A percentile compares a stretch with the other conserved stretches of the same genome.
Evolutionary conservation across 345 rosid species (phyloP).

Genomic region (Bruguiera sexangula): DNA sequence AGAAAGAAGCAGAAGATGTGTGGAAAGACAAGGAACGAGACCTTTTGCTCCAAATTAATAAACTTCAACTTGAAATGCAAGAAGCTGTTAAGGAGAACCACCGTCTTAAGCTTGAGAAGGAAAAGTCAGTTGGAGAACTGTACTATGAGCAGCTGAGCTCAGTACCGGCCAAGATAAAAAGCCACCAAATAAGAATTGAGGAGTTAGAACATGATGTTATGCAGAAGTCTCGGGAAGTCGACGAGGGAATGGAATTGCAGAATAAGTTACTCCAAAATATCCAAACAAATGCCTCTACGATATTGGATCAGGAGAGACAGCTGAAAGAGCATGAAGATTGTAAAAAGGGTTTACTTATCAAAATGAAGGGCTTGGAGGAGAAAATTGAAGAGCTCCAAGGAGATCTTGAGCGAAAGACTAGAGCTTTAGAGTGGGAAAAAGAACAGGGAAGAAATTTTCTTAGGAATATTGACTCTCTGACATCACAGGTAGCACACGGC

Average conservation of each 20-base stretch:
- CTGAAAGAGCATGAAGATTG: slow-evolving; percentile 38
- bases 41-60: slow-evolving; percentile 43
- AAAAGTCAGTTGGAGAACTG: slow-evolving; percentile 25
- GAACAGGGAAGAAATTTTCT: slow-evolving; percentile 31
- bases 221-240: slow-evolving; percentile 44
- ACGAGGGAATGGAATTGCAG: slow-evolving; percentile 46
- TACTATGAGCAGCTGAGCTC: slow-evolving; percentile 17
- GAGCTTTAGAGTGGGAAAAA: slow-evolving; percentile 31
- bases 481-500: slow-evolving; percentile 2
- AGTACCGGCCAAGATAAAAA: slow-evolving; percentile 23
- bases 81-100: slow-evolving; percentile 36
- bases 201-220: slow-evolving; percentile 34
- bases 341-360: slow-evolving; percentile 31
- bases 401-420: slow-evolving; percentile 36
- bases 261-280: slow-evolving; percentile 35
- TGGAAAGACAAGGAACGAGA: slow-evolving; percentile 57
- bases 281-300: slow-evolving; percentile 33
- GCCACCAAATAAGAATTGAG: slow-evolving; percentile 29
- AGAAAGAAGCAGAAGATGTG: slow-evolving; percentile 44
- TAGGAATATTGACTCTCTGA: slow-evolving; percentile 33
- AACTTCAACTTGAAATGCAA: slow-evolving; percentile 48
- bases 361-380: slow-evolving; percentile 38
- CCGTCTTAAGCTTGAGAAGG: slow-evolving; percentile 43
- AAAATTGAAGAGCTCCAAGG: slow-evolving; percentile 38
- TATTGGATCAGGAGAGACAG: slow-evolving; percentile 25